Conservation (phyloP, 2,329 filamentous ascomycete species). For the Microthyrium microscopicum region DNA sequence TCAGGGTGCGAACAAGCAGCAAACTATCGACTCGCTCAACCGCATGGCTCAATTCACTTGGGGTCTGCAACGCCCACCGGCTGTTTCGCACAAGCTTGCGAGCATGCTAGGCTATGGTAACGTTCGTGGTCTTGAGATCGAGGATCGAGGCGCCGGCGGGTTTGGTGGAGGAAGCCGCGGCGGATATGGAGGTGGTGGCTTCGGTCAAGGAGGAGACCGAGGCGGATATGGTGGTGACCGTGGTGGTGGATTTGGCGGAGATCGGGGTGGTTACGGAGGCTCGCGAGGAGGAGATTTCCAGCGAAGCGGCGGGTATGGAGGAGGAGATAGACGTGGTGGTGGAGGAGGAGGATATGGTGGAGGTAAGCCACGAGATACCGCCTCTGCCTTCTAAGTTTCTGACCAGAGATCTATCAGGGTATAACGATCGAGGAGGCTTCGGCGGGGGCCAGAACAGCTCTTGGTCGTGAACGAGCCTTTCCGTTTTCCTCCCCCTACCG, state of each 20-base stretch:
- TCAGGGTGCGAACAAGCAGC: slow-evolving; percentile 25
- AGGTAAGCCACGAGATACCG: too few relatives aligned
- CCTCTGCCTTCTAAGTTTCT: too few relatives aligned
- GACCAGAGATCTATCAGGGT: too few relatives aligned
- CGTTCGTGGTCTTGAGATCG: slow-evolving; percentile 8
- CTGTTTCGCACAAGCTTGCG: slow-evolving; percentile 14
- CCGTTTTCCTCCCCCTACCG: too few relatives aligned
- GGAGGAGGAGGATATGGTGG: slow-evolving; percentile 1
- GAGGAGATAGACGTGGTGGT: neutral
- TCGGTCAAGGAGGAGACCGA: slow-evolving; percentile 33
- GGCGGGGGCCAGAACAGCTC: too few relatives aligned
- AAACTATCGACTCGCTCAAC: slow-evolving; percentile 26
- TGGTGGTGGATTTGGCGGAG: slow-evolving; percentile 11
- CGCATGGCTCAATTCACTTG: slow-evolving; percentile 29
- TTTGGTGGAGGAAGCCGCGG: slow-evolving; percentile 31
- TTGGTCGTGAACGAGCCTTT: too few relatives aligned
- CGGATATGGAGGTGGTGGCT: slow-evolving; percentile 41
- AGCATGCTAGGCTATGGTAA: slow-evolving; percentile 1
- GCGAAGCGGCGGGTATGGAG: slow-evolving; percentile 1
- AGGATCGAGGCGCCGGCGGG: slow-evolving; percentile 15
- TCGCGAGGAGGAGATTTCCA: too few relatives aligned
- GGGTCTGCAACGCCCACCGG: slow-evolving; percentile 27
- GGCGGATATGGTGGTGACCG: slow-evolving; percentile 24
- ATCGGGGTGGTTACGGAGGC: neutral
- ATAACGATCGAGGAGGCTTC: too few relatives aligned